Evolutionary conservation across 306 rosid genomes (phyloP), one percentile per base, ranked within the genome.

Genomic region (Cucumis hystrix): DNA sequence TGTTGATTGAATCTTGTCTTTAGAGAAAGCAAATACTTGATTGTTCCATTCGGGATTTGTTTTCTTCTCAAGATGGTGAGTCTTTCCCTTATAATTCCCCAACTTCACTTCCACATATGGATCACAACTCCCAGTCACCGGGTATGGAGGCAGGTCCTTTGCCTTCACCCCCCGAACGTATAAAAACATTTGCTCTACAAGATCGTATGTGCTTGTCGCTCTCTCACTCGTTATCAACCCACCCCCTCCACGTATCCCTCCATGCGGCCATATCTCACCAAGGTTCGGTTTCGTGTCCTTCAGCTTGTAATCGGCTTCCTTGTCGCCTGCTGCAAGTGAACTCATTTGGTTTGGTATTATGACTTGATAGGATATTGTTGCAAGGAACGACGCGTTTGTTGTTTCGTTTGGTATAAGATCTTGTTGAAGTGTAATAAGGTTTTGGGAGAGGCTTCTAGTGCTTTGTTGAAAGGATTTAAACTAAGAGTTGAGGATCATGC

Each of bases 181-280:
- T 23, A 92, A 92, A 74, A 77, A 90, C 97, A 87, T 90, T 71
- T 92, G 96, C 33, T 92, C 94, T 7, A 92, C 97, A 0, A 92
- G 92, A 57, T 92, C 97, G 9, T 90, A 90, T 4, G 97, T 92
- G 85, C 97, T 90, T 0, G 96, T 88, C 6, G 91, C 92, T 76
- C 96, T 83, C n/a, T 92, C 96, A 8, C 83, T 86, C 79, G 85
- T 90, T 12, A 92, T 80, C 96, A 96, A 92, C 43, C 96, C 93
- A 1, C 84, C 86, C 8, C 97, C 92, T 0, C 97, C 92, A 0
- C 91, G 89, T 69, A 88, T 75, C 52, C 97, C 97, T 60, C 96
- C 93, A 43, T 92, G 91, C 4, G 97, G 96, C 97, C 97, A 90
- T n/a, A 87, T 74, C 74, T 92, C 97, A 52, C 96, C 97, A 0